Conservation (phyloP, 441 rosid species). For the Cnidoscolus chayamansa region DNA sequence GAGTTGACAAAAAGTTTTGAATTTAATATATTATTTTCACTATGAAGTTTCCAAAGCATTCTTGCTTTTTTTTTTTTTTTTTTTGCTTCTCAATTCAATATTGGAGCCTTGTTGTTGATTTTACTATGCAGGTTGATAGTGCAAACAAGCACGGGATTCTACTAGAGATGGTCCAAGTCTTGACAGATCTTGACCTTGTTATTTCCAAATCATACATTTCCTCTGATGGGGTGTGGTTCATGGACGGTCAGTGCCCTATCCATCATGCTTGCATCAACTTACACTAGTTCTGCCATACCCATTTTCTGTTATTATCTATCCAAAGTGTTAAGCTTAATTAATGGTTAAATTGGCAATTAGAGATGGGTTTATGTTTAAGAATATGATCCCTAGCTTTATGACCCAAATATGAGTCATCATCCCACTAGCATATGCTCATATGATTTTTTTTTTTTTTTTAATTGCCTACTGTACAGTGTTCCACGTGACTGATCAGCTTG, state of each 20-base stretch:
- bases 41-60: no score
- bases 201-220: constrained; percentile 90
- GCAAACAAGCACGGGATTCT: constrained; percentile 85
- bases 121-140: constrained; percentile 67
- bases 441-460: constrained; percentile 18
- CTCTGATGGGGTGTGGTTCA: constrained; percentile 94
- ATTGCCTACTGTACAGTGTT: constrained; percentile 54
- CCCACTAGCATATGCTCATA: constrained; percentile 10
- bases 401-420: constrained; percentile 25
- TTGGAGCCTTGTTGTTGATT: not conserved
- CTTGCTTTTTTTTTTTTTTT: no score
- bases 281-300: not conserved
- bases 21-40: no score
- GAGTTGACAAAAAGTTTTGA: no score
- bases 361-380: not conserved
- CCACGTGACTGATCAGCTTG: constrained; percentile 93
- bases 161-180: constrained; percentile 87
- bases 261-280: constrained; percentile 2
- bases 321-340: not conserved
- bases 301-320: not conserved
- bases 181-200: constrained; percentile 92
- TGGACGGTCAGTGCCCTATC: constrained; percentile 67
- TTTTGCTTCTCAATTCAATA: no score
- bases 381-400: constrained; percentile 7
- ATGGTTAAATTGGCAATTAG: not conserved